phyloP scores from a whole-genome alignment of 805 yeast species.

The Ascoidea asiatica region DNA sequence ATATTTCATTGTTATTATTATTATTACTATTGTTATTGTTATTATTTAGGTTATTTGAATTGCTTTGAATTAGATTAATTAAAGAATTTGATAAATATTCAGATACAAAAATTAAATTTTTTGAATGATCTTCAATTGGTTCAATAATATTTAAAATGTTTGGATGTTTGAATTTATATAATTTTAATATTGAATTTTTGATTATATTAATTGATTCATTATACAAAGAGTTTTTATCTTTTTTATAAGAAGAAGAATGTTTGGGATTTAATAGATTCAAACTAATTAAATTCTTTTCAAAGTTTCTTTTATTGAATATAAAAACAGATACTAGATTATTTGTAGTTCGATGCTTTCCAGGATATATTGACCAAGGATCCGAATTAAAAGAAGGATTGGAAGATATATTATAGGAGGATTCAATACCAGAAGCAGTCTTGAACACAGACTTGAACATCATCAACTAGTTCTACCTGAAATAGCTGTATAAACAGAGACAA shows the following conservation, averaged over 20 bases:
- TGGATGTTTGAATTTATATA: conserved; percentile 83
- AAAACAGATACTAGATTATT: conserved; percentile 68
- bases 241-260: neutral
- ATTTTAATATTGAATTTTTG: conserved; percentile 50
- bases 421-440: conserved; percentile 46
- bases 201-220: conserved; percentile 56
- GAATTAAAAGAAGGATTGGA: conserved; percentile 56
- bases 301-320: conserved; percentile 69
- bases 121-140: conserved; percentile 77
- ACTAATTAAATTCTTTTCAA: conserved; percentile 40
- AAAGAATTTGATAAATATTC: conserved; percentile 60
- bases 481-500: too few species aligned
- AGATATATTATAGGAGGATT: conserved; percentile 54
- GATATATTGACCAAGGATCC: conserved; percentile 77
- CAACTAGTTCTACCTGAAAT: too few species aligned
- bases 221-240: neutral
- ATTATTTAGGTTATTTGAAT: conserved; percentile 11
- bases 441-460: neutral
- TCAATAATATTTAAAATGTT: conserved; percentile 72
- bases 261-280: conserved; percentile 28
- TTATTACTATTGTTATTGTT: too few species aligned
- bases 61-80: conserved; percentile 24
- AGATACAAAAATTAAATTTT: conserved; percentile 68
- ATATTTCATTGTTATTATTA: too few species aligned
- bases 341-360: conserved; percentile 60